These are phyloP conservation scores for Carallia brachiata DNA, from an alignment of 345 rosid species.

Conservation along the genomic window DNA sequence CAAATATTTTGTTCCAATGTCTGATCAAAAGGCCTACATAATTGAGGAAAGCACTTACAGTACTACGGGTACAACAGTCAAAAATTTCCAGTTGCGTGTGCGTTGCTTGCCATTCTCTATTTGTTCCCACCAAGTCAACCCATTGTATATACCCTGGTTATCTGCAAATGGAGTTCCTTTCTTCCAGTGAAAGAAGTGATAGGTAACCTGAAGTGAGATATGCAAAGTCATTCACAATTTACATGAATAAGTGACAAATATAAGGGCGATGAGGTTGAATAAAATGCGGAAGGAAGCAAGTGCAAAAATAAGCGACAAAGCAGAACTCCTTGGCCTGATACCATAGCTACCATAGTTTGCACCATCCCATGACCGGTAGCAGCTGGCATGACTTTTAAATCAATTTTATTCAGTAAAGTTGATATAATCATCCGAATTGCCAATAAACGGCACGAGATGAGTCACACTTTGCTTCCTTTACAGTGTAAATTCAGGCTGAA, in stretches of 20 bases:
- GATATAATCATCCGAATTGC: no score
- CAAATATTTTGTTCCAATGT: neutral
- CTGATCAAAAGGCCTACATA: neutral
- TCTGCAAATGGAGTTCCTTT: slow-evolving; percentile 98
- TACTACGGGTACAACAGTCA: slow-evolving; percentile 87
- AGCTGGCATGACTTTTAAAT: no score
- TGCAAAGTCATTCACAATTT: neutral
- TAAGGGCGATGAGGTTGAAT: neutral
- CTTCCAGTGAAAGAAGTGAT: slow-evolving; percentile 98
- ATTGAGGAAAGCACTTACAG: slow-evolving; percentile 51
- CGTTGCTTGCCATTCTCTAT: slow-evolving; percentile 93
- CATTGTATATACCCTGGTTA: slow-evolving; percentile 92
- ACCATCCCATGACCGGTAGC: no score
- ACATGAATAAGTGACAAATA: neutral
- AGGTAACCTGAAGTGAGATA: slow-evolving; percentile 61
- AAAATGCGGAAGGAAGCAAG: neutral
- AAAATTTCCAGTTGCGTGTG: slow-evolving; percentile 89
- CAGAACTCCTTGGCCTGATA: no score
- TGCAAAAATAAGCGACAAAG: neutral
- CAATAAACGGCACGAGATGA: neutral
- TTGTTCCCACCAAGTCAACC: slow-evolving; percentile 99
- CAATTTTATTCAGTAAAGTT: no score
- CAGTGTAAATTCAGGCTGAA: neutral
- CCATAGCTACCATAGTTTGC: no score
- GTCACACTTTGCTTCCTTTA: neutral